Evolutionary conservation across 2,329 filamentous ascomycete species (phyloP).

Genomic region (Ustilaginoidea virens): DNA sequence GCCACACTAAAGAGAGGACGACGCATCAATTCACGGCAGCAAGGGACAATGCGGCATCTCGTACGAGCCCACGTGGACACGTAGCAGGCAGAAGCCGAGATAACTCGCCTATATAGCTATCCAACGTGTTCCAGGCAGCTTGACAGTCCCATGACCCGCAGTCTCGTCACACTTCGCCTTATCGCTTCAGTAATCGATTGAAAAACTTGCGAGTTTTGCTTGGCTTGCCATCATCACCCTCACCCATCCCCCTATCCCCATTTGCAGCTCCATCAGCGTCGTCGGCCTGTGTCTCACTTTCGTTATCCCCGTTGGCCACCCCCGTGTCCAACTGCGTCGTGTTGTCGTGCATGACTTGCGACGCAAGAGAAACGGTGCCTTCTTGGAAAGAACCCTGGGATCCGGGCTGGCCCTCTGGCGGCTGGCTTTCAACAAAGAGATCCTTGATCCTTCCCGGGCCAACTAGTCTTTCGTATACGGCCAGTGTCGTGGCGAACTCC

Average conservation of each 20-base stretch:
- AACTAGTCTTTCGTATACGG: slow-evolving; percentile 34
- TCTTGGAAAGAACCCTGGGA: slow-evolving; percentile 6
- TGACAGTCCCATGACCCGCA: too few species aligned
- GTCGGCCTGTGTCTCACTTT: slow-evolving; percentile 5
- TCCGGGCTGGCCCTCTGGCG: slow-evolving; percentile 11
- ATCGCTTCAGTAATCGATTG: slow-evolving; percentile 5
- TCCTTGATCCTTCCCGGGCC: slow-evolving; percentile 34
- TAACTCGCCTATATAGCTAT: too few species aligned
- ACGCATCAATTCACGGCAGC: too few species aligned
- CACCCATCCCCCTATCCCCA: background rate
- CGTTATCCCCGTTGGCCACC: slow-evolving; percentile 7
- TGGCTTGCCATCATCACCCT: background rate
- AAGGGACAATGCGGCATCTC: too few species aligned
- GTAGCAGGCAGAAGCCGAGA: too few species aligned
- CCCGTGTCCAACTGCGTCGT: slow-evolving; percentile 34
- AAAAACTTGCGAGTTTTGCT: slow-evolving; percentile 5
- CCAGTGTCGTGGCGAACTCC: slow-evolving; percentile 37
- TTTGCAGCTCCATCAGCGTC: slow-evolving; percentile 4
- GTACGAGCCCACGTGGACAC: too few species aligned
- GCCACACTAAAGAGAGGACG: too few species aligned
- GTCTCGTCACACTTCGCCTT: too few species aligned
- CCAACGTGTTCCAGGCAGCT: too few species aligned
- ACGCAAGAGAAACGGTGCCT: slow-evolving; percentile 30
- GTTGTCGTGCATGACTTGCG: slow-evolving; percentile 37
- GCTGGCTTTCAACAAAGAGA: slow-evolving; percentile 21